Evolutionary conservation across 352 stramenopile species (phyloP).

Genomic region (Phytophthora podocarpi): DNA sequence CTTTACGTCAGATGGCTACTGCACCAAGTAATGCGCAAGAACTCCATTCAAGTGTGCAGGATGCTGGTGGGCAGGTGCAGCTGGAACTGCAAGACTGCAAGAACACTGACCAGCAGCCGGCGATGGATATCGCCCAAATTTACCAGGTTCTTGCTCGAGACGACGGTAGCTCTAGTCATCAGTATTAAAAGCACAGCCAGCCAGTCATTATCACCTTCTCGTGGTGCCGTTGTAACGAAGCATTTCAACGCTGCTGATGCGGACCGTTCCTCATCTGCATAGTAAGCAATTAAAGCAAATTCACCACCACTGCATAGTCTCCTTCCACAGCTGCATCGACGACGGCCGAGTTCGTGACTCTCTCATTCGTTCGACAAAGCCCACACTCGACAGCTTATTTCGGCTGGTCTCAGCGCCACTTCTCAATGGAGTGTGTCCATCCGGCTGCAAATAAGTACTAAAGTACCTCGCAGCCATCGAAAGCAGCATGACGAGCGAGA

Average conservation of each 20-base stretch:
- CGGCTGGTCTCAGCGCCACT: neutral
- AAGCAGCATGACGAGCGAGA: neutral
- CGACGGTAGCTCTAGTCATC: too few species aligned
- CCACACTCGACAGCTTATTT: too few species aligned
- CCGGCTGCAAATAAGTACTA: too few species aligned
- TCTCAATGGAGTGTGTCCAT: slow-evolving; percentile 4
- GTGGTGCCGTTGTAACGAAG: too few species aligned
- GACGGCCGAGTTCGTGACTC: neutral
- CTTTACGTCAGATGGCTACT: neutral
- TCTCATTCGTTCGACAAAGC: slow-evolving; percentile 1
- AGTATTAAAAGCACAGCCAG: neutral
- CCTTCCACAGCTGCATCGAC: slow-evolving; percentile 1
- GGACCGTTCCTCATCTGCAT: too few species aligned
- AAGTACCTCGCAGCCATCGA: too few species aligned
- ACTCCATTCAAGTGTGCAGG: neutral
- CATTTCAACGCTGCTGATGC: too few species aligned
- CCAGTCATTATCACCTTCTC: too few species aligned
- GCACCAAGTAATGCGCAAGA: neutral
- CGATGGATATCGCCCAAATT: slow-evolving; percentile 4
- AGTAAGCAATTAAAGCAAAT: too few species aligned
- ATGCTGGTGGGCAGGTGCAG: neutral
- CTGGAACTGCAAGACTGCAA: neutral
- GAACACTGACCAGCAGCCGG: neutral
- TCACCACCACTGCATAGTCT: neutral
- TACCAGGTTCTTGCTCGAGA: slow-evolving; percentile 8